Base-by-base conservation (phyloP, 805 yeast species). In the Clavispora carvajalis region DNA sequence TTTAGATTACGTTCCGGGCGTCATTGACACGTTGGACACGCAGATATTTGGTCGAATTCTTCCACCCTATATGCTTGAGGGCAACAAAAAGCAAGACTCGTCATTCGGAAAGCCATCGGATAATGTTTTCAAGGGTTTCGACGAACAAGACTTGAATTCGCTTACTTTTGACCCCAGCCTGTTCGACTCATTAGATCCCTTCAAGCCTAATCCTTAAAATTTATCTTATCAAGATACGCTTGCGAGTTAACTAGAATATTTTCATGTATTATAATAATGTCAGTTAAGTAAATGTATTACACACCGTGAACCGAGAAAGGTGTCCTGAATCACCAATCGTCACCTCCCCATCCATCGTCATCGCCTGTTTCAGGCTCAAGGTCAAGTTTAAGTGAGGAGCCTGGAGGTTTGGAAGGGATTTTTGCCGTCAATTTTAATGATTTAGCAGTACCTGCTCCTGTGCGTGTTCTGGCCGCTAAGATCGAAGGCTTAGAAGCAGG, bases 1-100 rank as follows among this genome's bases (percentile, higher is more conserved):
- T 12, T 51, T 59, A 30, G 61, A 65, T 39, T 85, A 85, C 52
- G 72, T 85, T 45, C 87, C 93, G 1, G 93, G 95, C 4, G 82
- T 85, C 33, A 83, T 88, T 71, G 95, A 88, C 58, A 85, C 82
- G 49, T 62, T 88, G 35, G 96, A 88, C 57, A 78, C 86, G 54
- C 90, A 86, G 54, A 73, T 88, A 15, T 88, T 88, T 67, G 96
- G 96, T 1, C 66, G 85, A 29, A 81, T 84, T 47, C 57, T 86
- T 36, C 95, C 95, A 2, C 93, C 95, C 3, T 86, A 85, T 56
- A 86, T 86, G 95, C 68, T 80, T 36, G 70, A 65, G 40, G 43
- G 45, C n/a, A 43, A 41, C 43, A 34, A 42, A 25, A 43, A 41
- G 33, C 44, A 31, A 15, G 23, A 21, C n/a, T 2, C 31, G 6